Evolutionary conservation across 208 protist genomes (phyloP), one percentile per base, ranked within the genome.

Genomic region (Wallacemonas rigidus): DNA sequence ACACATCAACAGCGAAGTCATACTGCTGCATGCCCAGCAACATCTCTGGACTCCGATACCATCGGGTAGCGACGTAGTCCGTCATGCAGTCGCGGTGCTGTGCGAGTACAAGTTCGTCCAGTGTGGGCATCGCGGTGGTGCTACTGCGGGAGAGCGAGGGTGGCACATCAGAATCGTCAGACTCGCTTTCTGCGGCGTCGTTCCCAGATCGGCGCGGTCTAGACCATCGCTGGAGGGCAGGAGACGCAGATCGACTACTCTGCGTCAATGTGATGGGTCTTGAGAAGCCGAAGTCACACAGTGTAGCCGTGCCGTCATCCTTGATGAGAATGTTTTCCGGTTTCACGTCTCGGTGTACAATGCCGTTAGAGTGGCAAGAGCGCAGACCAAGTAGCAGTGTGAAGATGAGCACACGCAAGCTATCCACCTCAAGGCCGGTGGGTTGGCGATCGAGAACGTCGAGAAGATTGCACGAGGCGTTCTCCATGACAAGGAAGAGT

Each of bases 401-500:
- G 71, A 84, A 98, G 8, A 98, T 79, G 57, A 94, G 86, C 1
- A 85, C 44, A 36, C 80, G 84, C 35, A 97, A 51, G n/a, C 70
- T 50, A 0, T 89, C 73, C 26, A 84, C 48, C 1, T 44, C 47
- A 1, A 98, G 64, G 0, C 95, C 95, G 11, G 75, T 7, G 0
- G 76, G 80, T 14, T 86, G 54, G 39, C 69, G 67, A 45, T 95
- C 92, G 40, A 98, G 79, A 2, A 95, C 72, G 65, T 98, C 93
- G 1, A 98, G 75, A 38, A 99, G 77, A 63, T 93, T 98, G 5
- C 74, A 51, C 17, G 85, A 85, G 39, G 97, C 78, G 77, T 96
- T 98, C 72, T 99, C 97, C 86, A 99, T 98, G 4, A 98, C 97
- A 0, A 99, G 77, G 81, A 95, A 97, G n/a, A 98, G 72, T 14